Evolutionary conservation across 768 basidiomycete species (phyloP), one percentile per base, ranked within the genome.

Genomic region (Xerocomellus amylosporus): DNA sequence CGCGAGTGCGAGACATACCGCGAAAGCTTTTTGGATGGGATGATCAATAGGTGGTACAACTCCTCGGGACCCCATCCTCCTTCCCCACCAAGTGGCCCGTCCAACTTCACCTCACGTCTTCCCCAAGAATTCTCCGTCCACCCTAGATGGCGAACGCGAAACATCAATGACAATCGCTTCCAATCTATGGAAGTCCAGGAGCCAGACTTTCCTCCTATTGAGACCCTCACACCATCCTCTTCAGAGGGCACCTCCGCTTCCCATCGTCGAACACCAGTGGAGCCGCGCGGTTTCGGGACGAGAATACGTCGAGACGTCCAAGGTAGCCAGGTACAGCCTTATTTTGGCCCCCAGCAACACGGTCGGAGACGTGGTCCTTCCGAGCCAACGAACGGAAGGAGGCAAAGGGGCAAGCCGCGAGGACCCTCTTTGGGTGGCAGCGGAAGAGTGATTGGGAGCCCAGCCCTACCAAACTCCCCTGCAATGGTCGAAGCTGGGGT

Each of bases 111-210:
- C 9, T 2, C 49, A 1, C 19, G 20, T 38, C 24, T 44, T 3
- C n/a, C 44, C 8, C 46, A 19, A 24, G 56, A 58, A 10, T 37
- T 42, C 8, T 53, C 63, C 3, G 22, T 24, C 14, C 64, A 68
- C 30, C 54, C 64, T 8, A 51, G 46, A 54, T 66, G 61, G 66
- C 64, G 57, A 22, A 38, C 12, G 22, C 55, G 56, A 39, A 15
- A 40, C n/a, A 2, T 20, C 31, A 7, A 42, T n/a, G 50, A 61
- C 4, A 39, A 4, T 22, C 56, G 20, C 19, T 15, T 28, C n/a
- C 56, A 39, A 8, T 3, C 49, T 26, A 40, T 37, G 15, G 40
- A 36, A 5, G 6, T 8, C 9, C 53, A 43, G 15, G 58, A 64
- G 26, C 40, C 49, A 12, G 59, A 58, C 9, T 10, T 49, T 33